Base-by-base conservation (phyloP, 257 asterid genomes). In the Gardenia jasminoides region DNA sequence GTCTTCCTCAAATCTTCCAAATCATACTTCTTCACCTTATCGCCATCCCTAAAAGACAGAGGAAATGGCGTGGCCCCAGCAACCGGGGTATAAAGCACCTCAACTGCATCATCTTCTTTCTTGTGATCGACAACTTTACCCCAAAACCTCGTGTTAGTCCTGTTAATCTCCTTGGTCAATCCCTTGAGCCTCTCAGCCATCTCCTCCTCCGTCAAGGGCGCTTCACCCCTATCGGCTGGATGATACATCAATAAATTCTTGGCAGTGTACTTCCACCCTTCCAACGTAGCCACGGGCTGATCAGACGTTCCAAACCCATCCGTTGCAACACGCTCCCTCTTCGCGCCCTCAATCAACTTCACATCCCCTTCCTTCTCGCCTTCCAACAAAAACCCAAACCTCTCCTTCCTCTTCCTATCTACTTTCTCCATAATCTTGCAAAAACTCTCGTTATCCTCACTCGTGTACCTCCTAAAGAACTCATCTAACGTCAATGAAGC, bases 381-480 rank as follows among this genome's bases (percentile, higher is more conserved):
- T 80, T 89, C 99, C 87, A 92, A 83, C 84, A 93, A 85, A 86
- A 81, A 90, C 26, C 83, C 94, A 86, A 92, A 93, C 82, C 89
- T 92, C 75, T 95, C 98, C 77, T 87, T 87, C 83, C 84, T 91
- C 89, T 89, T 93, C 80, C 94, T 83, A 81, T 92, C 90, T 43
- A 82, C 97, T 78, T 86, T 95, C 79, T 92, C 99, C 54, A 95
- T 67, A 56, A 93, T 83, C 74, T 84, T 89, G 5, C 87, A 79
- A 72, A 95, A 95, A 75, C 97, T 95, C 86, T 92, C 98, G 13
- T 93, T 95, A 75, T 95, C 99, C 91, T 95, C 99, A 72, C 99
- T 95, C 54, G 97, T 95, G 83, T 91, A 93, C 92, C 89, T 90
- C 76, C 93, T 87, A 75, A 88, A 91, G 54, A 95, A 95, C 61